These are phyloP conservation scores for Venturia asperata DNA, from an alignment of 2,329 filamentous ascomycete species.

Conservation along the genomic window DNA sequence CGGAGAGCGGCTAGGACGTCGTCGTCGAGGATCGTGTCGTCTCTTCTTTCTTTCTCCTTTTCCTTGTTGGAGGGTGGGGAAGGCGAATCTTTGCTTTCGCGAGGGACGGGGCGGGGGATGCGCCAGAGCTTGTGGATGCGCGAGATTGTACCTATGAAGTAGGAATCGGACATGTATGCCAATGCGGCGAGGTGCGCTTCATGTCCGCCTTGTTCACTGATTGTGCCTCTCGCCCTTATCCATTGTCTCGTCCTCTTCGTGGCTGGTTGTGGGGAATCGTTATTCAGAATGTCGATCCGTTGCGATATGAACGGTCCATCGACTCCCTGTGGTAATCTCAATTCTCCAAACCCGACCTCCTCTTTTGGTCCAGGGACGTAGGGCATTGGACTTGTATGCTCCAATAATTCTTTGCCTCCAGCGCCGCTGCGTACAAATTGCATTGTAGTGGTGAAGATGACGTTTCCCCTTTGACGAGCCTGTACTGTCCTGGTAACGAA, in stretches of 20 bases:
- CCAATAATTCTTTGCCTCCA: constrained; percentile 49
- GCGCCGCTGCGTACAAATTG: constrained; percentile 69
- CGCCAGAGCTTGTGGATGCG: constrained; percentile 75
- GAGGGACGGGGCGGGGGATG: constrained; percentile 45
- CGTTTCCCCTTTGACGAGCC: constrained; percentile 75
- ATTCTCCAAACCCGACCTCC: constrained; percentile 29
- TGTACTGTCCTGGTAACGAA: constrained; percentile 95
- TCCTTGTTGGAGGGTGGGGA: background rate
- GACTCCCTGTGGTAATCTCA: constrained; percentile 26
- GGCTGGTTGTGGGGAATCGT: constrained; percentile 46
- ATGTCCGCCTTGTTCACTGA: constrained; percentile 65
- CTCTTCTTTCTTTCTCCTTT: constrained; percentile 19
- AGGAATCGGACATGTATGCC: constrained; percentile 87
- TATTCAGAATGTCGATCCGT: constrained; percentile 37
- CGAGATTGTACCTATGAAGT: constrained; percentile 84
- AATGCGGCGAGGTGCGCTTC: constrained; percentile 79
- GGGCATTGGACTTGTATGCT: constrained; percentile 56
- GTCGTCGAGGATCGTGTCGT: constrained; percentile 26
- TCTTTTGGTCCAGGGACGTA: constrained; percentile 41
- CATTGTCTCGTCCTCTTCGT: constrained; percentile 61
- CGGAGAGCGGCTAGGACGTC: constrained; percentile 20
- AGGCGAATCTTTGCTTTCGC: constrained; percentile 10
- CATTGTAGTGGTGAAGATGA: constrained; percentile 93
- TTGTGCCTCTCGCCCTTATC: constrained; percentile 66
- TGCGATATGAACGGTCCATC: constrained; percentile 53